phyloP scores from a whole-genome alignment of 352 stramenopile species.

The Pythium vanterpoolii region DNA sequence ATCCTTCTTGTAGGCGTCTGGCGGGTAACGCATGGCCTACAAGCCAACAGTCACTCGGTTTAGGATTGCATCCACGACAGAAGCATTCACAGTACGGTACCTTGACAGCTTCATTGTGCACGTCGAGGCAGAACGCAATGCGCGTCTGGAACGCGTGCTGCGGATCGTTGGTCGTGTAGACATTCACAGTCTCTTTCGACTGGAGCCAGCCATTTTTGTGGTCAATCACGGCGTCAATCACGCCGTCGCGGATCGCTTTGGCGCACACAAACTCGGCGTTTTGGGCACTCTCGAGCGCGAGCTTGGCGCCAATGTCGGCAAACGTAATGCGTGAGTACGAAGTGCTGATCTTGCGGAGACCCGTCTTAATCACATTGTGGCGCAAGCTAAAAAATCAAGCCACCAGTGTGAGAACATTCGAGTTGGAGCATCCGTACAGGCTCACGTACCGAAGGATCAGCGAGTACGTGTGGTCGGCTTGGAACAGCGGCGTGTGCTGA shows the following conservation, averaged over 20 bases:
- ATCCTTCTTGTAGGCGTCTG: constrained; percentile 97
- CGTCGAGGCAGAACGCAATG: constrained; percentile 98
- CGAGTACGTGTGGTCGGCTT: constrained; percentile 93
- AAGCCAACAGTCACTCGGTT: neutral
- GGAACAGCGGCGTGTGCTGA: constrained; percentile 85
- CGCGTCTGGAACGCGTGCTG: constrained; percentile 95
- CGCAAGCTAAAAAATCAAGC: constrained; percentile 61
- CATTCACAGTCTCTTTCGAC: constrained; percentile 83
- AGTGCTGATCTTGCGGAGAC: constrained; percentile 95
- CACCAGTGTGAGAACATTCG: neutral
- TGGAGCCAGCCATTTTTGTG: constrained; percentile 94
- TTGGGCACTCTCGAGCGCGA: constrained; percentile 90
- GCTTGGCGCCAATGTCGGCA: constrained; percentile 91
- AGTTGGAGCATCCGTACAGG: neutral
- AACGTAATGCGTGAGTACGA: constrained; percentile 93
- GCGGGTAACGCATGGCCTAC: constrained; percentile 95
- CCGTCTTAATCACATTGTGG: constrained; percentile 99
- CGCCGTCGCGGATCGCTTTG: constrained; percentile 97
- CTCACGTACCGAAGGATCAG: constrained; percentile 90
- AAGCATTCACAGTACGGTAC: constrained; percentile 23
- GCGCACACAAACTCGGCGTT: constrained; percentile 97
- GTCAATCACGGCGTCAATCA: constrained; percentile 98
- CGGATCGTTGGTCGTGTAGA: constrained; percentile 93
- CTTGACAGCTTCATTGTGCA: constrained; percentile 98
- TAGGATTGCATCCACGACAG: neutral